These are phyloP conservation scores for Scenedesmus sp. DNA, from an alignment of 163 green algal species.

Conservation along the genomic window DNA sequence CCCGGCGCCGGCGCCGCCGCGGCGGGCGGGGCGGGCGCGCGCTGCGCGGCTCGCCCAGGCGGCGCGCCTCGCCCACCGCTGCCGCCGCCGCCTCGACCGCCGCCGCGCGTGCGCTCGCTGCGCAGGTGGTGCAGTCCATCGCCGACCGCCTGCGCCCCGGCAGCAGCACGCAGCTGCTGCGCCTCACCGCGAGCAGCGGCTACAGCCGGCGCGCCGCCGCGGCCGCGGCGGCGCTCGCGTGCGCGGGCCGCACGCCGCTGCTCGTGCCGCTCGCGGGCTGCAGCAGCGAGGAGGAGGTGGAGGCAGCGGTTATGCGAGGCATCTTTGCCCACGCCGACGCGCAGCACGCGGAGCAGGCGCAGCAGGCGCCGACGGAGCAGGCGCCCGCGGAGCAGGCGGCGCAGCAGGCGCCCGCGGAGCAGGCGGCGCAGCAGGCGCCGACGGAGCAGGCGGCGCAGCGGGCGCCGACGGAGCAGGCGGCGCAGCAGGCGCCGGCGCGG, in stretches of 20 bases:
- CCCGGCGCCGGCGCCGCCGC: neutral
- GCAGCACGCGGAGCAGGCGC: neutral
- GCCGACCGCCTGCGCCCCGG: neutral
- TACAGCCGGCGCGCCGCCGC: constrained; percentile 27
- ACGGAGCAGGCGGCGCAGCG: neutral
- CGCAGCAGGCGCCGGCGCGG: neutral
- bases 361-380: neutral
- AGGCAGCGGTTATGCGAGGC: constrained; percentile 28
- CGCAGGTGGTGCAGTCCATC: constrained; percentile 20
- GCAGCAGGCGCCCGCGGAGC: neutral
- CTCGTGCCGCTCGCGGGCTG: constrained; percentile 16
- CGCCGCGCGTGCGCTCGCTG: too few species aligned
- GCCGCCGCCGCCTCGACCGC: too few species aligned
- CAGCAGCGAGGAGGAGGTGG: constrained; percentile 14
- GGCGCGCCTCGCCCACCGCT: too few species aligned
- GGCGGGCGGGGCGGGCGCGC: neutral
- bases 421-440: neutral
- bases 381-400: neutral
- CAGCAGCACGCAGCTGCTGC: constrained; percentile 7
- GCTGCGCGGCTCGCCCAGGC: too few species aligned
- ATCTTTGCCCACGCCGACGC: constrained; percentile 29
- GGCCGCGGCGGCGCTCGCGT: constrained; percentile 9
- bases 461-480: neutral
- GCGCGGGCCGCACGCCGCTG: neutral
- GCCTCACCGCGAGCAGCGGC: constrained; percentile 11